Percentiles rank a stretch among this genome's conserved stretches.
These are phyloP conservation scores for Russula emetica DNA, from an alignment of 768 basidiomycete species.

Conservation along the genomic window DNA sequence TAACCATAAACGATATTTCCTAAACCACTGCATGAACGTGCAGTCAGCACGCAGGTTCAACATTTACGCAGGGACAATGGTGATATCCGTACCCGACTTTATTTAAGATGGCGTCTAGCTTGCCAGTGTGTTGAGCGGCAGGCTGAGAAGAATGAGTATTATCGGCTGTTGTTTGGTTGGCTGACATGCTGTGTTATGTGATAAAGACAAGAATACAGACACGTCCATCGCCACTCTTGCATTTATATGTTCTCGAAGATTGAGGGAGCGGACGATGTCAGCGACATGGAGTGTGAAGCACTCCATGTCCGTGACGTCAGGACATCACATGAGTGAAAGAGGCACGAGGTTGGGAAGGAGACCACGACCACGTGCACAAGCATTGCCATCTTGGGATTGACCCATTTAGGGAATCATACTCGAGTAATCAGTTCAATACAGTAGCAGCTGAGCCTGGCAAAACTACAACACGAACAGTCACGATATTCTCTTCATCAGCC, in stretches of 20 bases:
- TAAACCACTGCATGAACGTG: not conserved
- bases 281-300: not conserved
- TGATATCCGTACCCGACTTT: not conserved
- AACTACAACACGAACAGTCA: too few relatives aligned
- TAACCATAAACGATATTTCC: slow-evolving; percentile 7
- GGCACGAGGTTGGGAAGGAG: too few relatives aligned
- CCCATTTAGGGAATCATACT: too few relatives aligned
- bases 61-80: not conserved
- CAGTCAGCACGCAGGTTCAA: not conserved
- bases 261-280: slow-evolving; percentile 8
- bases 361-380: too few relatives aligned
- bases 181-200: slow-evolving; percentile 4
- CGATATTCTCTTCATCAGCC: too few relatives aligned
- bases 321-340: too few relatives aligned
- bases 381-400: too few relatives aligned
- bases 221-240: not conserved
- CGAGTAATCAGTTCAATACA: too few relatives aligned
- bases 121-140: not conserved
- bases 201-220: not conserved
- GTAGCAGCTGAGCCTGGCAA: too few relatives aligned
- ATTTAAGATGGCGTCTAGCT: not conserved
- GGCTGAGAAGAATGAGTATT: not conserved
- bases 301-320: not conserved
- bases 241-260: not conserved
- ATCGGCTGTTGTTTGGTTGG: not conserved